Evolutionary conservation across 306 rosid genomes (phyloP), one percentile per base, ranked within the genome.

Genomic region (Gastrolobium bilobum): DNA sequence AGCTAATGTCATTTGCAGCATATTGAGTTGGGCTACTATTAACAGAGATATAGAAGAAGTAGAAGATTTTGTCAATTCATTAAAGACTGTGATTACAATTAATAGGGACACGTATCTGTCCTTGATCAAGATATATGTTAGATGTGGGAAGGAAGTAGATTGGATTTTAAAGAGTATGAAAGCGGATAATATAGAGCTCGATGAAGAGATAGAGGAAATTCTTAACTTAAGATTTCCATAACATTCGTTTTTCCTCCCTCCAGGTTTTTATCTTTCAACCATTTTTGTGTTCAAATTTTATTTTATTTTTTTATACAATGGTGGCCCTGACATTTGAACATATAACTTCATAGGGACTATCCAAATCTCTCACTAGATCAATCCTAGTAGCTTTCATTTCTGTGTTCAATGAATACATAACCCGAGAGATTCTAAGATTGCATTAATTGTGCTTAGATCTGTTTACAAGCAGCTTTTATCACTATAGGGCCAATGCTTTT

Each of bases 401-500:
- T 10, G 39, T 37, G 71, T 47, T 33, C 50, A 48, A 42, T 58
- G n/a, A 26, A 10, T 6, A 4, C 2, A 56, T 65, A 4, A 10
- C 33, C 29, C 10, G 64, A 56, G 44, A 48, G 52, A 65, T 52
- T 10, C 56, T 29, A 51, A 30, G 44, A 52, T 33, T 44, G 57
- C 74, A 39, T 57, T 51, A 1, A 65, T 29, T 37, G 59, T 44
- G 26, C 5, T 6, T 81, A 31, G 20, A 35, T 65, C 31, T 20
- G 46, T 74, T 66, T 39, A 48, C 48, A 68, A 7, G 26, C 9
- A 39, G 68, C 20, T 52, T 66, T 33, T 53, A 43, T 73, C 50
- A 2, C 74, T 37, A 9, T 62, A 89, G 92, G 26, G 94, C 92
- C 42, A 92, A 92, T 4, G 89, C 97, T 76, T 92, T 91, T 35